phyloP scores from a whole-genome alignment of 2,329 filamentous ascomycete species.

The Exophiala sideris region DNA sequence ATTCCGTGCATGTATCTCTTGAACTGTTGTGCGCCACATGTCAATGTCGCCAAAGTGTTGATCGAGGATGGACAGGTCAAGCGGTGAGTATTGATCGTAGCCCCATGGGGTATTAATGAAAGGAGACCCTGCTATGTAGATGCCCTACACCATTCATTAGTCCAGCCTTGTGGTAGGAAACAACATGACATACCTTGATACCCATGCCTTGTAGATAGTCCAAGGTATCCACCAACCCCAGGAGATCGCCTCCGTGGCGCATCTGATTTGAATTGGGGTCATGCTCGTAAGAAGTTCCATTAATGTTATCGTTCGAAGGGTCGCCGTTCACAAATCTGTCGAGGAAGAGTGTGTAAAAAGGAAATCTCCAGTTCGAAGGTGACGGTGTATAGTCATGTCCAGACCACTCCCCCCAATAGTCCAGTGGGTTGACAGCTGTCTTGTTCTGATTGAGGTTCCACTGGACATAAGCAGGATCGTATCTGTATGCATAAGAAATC shows the following conservation, averaged over 20 bases:
- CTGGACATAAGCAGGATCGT: constrained; percentile 49
- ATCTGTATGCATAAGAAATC: constrained; percentile 37
- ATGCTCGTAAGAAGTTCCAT: constrained; percentile 59
- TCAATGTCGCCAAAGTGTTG: constrained; percentile 60
- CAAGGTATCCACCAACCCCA: constrained; percentile 56
- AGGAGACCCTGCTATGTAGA: constrained; percentile 63
- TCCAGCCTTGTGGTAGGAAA: not conserved
- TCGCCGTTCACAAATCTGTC: constrained; percentile 65
- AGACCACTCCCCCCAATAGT: constrained; percentile 57
- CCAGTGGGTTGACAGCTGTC: constrained; percentile 52
- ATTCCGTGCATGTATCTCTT: constrained; percentile 58
- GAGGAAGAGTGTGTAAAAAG: constrained; percentile 63
- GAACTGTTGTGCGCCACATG: constrained; percentile 56
- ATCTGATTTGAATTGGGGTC: constrained; percentile 60
- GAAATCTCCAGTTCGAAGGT: constrained; percentile 62
- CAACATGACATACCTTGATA: constrained; percentile 47
- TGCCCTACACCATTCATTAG: constrained; percentile 38
- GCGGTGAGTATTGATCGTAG: constrained; percentile 57
- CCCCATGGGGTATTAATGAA: constrained; percentile 65
- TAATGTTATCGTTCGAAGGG: constrained; percentile 61
- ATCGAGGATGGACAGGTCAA: constrained; percentile 63
- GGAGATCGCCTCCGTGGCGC: constrained; percentile 60
- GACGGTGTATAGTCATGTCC: constrained; percentile 52
- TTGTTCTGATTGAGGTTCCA: constrained; percentile 63
- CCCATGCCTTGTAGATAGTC: constrained; percentile 65